Evolutionary conservation across 352 stramenopile species (phyloP), one percentile per base, ranked within the genome.

Genomic region (Phytophthora sp.): DNA sequence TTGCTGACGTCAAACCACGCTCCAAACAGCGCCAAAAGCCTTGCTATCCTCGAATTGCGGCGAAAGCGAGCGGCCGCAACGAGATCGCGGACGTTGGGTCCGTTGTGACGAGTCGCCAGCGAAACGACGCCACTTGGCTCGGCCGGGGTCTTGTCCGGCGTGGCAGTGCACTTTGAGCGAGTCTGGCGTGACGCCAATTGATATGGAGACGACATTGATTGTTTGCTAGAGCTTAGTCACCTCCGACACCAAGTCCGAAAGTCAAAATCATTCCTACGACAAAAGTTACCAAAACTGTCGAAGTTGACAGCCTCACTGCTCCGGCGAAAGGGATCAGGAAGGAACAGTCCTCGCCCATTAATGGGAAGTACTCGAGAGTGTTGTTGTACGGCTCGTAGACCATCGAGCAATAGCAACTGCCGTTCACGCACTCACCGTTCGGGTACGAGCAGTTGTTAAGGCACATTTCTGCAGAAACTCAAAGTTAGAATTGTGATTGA

Each of bases 391-490:
- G 97, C 55, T 93, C 89, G 66, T 96, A 98, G 26, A 97, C 77
- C 82, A 96, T 92, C 10, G 76, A 65, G 65, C 96, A 99, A 51
- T 75, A 89, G 82, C 97, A 99, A 31, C 68, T 77, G 4, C 97
- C 82, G 54, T 89, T 93, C 60, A 98, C 62, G 54, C 96, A 99
- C 28, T 88, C 67, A 35, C 97, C 96, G 63, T 99, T 98, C 18
- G 97, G 97, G 56, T 97, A 99, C 51, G 89, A 97, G 69, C 97
- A 99, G 69, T 99, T 99, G 75, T 99, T 98, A 17, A 99, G 72
- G 58, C 96, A 99, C 66, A 98, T 84, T 46, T 89, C 72, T 89
- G 27, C 18, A 27, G 28, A 6, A 17, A 38, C 39, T 13, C 34
- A 2, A 31, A 34, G 28, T 26, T 35, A 51, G 45, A 15, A 17